Percentiles rank a stretch among this genome's conserved stretches.
phyloP scores from a whole-genome alignment of 1,139 yeast genomes.

The Debaryomycetaceae sp. region DNA sequence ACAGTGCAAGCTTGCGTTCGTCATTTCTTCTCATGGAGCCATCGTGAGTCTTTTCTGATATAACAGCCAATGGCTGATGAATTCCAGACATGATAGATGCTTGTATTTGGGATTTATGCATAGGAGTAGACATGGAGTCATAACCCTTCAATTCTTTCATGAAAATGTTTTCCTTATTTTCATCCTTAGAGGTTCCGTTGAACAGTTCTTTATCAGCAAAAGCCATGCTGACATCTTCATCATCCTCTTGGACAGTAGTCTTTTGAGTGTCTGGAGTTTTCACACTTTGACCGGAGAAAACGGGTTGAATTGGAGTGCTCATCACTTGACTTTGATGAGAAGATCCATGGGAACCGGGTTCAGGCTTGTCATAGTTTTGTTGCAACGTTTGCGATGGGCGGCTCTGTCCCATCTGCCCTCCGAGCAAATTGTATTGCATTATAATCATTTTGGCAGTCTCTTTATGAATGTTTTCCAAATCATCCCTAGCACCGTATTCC shows the following conservation, averaged over 20 bases:
- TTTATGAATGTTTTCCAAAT: conserved; percentile 37
- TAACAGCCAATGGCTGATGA: conserved; percentile 37
- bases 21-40: conserved; percentile 24
- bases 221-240: conserved; percentile 29
- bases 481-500: conserved; percentile 48
- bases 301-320: conserved; percentile 40
- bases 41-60: conserved; percentile 35
- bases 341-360: conserved; percentile 1
- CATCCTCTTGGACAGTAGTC: conserved; percentile 45
- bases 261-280: conserved; percentile 50
- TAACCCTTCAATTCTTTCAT: conserved; percentile 28
- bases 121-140: conserved; percentile 33
- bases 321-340: conserved; percentile 13
- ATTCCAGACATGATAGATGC: conserved; percentile 8
- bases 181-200: conserved; percentile 30
- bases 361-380: background rate
- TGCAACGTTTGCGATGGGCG: conserved; percentile 1
- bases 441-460: conserved; percentile 37
- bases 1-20: conserved; percentile 10
- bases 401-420: conserved; percentile 2
- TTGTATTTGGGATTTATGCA: conserved; percentile 14
- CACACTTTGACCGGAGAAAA: conserved; percentile 14
- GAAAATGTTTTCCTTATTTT: conserved; percentile 44
- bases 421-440: conserved; percentile 22
- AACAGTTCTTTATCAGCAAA: conserved; percentile 35